phyloP scores from a whole-genome alignment of 768 basidiomycete species.

The Suillus luteus region DNA sequence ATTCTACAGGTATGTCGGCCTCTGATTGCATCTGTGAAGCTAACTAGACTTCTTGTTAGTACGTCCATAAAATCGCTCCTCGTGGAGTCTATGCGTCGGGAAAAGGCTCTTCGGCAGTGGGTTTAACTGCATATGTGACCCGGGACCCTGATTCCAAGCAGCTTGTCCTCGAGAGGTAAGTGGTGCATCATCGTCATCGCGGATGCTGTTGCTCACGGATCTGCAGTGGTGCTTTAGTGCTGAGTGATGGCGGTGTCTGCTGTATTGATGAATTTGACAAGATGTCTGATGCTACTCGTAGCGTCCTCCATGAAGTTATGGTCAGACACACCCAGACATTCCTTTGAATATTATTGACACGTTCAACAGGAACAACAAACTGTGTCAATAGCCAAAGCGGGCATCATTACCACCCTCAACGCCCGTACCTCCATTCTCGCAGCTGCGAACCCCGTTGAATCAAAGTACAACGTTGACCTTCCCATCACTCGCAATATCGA shows the following conservation, averaged over 20 bases:
- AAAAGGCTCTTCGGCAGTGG: conserved; percentile 97
- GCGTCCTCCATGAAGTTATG: conserved; percentile 99
- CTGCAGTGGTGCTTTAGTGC: conserved; percentile 83
- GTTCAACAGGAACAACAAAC: conserved; percentile 92
- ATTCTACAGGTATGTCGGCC: conserved; percentile 72
- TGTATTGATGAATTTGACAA: conserved; percentile 99
- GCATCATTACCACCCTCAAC: conserved; percentile 97
- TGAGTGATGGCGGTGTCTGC: conserved; percentile 96
- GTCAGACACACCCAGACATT: conserved; percentile 40
- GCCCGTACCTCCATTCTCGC: conserved; percentile 98
- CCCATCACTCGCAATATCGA: conserved; percentile 97
- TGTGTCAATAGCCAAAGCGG: conserved; percentile 97
- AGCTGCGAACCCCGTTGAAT: conserved; percentile 96
- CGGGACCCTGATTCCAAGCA: conserved; percentile 98
- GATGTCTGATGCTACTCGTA: conserved; percentile 97
- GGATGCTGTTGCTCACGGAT: conserved; percentile 3
- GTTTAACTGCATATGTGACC: conserved; percentile 97
- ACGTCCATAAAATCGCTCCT: conserved; percentile 98
- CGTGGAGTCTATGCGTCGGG: conserved; percentile 97
- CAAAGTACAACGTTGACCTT: conserved; percentile 88
- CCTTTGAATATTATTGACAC: conserved; percentile 4
- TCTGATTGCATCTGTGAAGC: neutral
- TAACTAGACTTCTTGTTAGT: conserved; percentile 47
- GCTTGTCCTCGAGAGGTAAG: conserved; percentile 91
- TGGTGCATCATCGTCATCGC: neutral